These are phyloP conservation scores for Lactarius deliciosus DNA, from an alignment of 768 basidiomycete species.

Conservation along the genomic window DNA sequence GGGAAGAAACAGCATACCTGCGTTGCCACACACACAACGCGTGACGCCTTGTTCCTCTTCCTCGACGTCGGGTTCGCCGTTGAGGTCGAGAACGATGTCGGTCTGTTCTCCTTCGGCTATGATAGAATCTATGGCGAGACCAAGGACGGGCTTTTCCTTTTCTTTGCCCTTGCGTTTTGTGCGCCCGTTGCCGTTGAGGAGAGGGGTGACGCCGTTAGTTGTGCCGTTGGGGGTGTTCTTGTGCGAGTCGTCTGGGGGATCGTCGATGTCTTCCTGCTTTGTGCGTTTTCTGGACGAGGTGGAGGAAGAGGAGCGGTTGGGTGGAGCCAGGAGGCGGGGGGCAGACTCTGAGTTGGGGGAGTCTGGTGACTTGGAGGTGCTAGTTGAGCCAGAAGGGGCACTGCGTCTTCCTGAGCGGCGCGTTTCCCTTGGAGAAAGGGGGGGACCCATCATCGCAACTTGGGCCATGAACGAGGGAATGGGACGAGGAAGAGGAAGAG, in stretches of 20 bases:
- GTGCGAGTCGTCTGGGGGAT: constrained; percentile 51
- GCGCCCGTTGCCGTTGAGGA: constrained; percentile 39
- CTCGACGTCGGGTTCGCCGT: constrained; percentile 41
- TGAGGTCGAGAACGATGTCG: constrained; percentile 37
- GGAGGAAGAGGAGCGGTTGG: constrained; percentile 33
- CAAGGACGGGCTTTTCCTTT: constrained; percentile 46
- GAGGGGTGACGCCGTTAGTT: constrained; percentile 33
- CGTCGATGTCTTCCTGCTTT: constrained; percentile 76
- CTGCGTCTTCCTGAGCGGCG: constrained; percentile 76
- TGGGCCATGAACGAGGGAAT: constrained; percentile 49
- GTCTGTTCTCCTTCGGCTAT: constrained; percentile 34
- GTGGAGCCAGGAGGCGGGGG: constrained; percentile 35
- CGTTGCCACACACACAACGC: constrained; percentile 83
- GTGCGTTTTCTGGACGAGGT: constrained; percentile 47
- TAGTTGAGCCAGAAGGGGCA: constrained; percentile 62
- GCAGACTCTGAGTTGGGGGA: constrained; percentile 53
- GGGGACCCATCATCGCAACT: constrained; percentile 70
- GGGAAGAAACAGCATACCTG: constrained; percentile 50
- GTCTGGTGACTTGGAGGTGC: constrained; percentile 73
- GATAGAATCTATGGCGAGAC: constrained; percentile 34
- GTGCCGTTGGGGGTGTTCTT: constrained; percentile 42
- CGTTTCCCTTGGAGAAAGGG: constrained; percentile 73
- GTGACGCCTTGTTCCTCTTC: constrained; percentile 64
- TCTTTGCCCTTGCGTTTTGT: constrained; percentile 66
- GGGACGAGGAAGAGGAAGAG: constrained; percentile 20